Evolutionary conservation across 2,329 filamentous ascomycete species (phyloP).

Genomic region (Beauveria medogensis): DNA sequence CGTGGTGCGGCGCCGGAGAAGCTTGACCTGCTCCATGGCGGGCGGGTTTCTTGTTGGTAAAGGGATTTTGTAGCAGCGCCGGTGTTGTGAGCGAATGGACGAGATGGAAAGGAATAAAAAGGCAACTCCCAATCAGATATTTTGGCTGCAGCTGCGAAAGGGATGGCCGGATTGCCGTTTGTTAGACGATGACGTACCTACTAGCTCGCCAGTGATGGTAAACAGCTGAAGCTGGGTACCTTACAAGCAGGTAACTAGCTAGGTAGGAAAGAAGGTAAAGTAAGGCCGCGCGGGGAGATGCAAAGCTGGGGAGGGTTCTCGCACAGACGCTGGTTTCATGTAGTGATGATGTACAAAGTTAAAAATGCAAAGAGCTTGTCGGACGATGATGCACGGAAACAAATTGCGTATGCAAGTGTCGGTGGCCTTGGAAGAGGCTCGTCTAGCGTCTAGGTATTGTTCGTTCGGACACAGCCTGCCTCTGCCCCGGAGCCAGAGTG

Average conservation of each 20-base stretch:
- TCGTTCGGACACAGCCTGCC: not conserved
- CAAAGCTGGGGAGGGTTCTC: not conserved
- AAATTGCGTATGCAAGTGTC: not conserved
- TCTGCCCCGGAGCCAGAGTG: not conserved
- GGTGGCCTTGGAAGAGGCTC: not conserved
- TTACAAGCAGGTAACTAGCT: not conserved
- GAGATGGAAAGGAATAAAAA: not conserved
- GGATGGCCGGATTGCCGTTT: not conserved
- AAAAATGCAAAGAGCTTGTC: not conserved
- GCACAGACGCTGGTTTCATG: not conserved
- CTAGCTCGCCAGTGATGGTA: not conserved
- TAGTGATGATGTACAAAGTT: not conserved
- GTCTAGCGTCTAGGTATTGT: not conserved
- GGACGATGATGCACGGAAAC: not conserved
- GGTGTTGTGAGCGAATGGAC: not conserved
- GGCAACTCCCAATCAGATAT: not conserved
- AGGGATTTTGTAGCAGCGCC: not conserved
- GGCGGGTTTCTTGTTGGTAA: not conserved
- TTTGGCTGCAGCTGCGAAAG: not conserved
- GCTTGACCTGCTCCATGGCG: slow-evolving; percentile 43
- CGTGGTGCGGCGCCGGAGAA: slow-evolving; percentile 47
- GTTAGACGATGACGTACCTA: slow-evolving; percentile 1
- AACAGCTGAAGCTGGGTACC: not conserved
- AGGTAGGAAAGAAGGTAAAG: not conserved
- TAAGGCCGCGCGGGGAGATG: too few species aligned